phyloP scores from a whole-genome alignment of 2,329 filamentous ascomycete genomes.

The Hypoxylon sp. region DNA sequence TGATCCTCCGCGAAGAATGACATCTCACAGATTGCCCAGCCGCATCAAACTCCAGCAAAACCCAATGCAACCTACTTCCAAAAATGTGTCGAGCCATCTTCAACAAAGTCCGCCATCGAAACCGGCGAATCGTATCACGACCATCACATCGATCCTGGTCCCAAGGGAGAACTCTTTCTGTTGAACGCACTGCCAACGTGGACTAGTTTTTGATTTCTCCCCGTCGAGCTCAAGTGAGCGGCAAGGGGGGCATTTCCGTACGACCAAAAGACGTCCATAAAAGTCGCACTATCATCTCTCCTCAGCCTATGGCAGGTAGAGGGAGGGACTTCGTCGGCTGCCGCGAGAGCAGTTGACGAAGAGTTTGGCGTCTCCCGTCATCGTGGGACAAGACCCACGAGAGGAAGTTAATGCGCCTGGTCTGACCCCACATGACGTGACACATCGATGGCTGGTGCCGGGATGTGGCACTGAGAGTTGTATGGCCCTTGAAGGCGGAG shows the following conservation, averaged over 20 bases:
- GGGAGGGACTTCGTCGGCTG: conserved; percentile 59
- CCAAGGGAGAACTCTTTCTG: conserved; percentile 70
- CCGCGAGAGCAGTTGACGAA: conserved; percentile 48
- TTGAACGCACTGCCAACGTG: conserved; percentile 86
- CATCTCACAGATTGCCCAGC: conserved; percentile 38
- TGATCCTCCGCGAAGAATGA: conserved; percentile 45
- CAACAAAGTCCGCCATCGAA: conserved; percentile 40
- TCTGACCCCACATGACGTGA: conserved; percentile 61
- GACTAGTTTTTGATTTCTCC: conserved; percentile 97
- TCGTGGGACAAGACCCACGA: conserved; percentile 58
- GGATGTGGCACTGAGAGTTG: conserved; percentile 57
- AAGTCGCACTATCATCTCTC: conserved; percentile 80
- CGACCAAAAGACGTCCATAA: conserved; percentile 97
- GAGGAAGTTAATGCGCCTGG: conserved; percentile 69
- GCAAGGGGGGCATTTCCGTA: conserved; percentile 73
- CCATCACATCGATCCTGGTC: conserved; percentile 37
- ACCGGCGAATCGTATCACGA: conserved; percentile 47
- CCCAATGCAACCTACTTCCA: conserved; percentile 23
- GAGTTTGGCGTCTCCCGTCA: conserved; percentile 62
- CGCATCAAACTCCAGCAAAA: conserved; percentile 35
- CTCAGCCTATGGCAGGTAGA: conserved; percentile 54
- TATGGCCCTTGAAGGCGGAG: conserved; percentile 44
- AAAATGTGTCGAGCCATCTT: conserved; percentile 42
- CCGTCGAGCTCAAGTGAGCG: conserved; percentile 56
- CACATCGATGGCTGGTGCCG: conserved; percentile 58